phyloP scores from a whole-genome alignment of 2,329 filamentous ascomycete genomes.

The Trichoderma harzianum region DNA sequence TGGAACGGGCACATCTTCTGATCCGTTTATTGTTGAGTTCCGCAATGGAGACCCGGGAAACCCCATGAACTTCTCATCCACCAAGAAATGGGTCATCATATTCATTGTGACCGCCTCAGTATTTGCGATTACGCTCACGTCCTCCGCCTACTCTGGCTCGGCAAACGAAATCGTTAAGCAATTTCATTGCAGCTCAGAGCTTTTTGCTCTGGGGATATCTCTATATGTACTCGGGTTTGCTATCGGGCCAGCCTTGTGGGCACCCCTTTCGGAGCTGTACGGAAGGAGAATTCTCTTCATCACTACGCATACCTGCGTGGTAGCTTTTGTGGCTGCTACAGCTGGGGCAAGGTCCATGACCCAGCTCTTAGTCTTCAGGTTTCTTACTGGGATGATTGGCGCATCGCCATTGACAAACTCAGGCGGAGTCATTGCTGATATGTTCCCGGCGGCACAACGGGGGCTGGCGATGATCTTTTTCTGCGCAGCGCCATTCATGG shows the following conservation, averaged over 20 bases:
- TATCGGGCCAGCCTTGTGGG: not conserved
- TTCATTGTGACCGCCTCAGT: not conserved
- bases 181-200: not conserved
- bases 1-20: not conserved
- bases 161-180: not conserved
- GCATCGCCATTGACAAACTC: not conserved
- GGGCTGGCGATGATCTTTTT: conserved; percentile 3
- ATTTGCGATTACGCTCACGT: not conserved
- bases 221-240: not conserved
- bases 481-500: conserved; percentile 35
- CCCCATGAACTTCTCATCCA: not conserved
- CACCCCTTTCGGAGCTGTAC: not conserved
- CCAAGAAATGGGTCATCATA: not conserved
- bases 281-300: not conserved
- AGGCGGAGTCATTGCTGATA: not conserved
- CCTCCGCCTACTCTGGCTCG: not conserved
- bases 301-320: not conserved
- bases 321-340: not conserved
- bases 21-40: not conserved
- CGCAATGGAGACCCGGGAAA: not conserved
- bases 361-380: not conserved
- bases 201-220: not conserved
- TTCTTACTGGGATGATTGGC: not conserved
- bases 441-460: not conserved
- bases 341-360: not conserved